A percentile compares a stretch with the other conserved stretches of the same genome.
These are phyloP conservation scores for Pisolithus tinctorius DNA, from an alignment of 768 basidiomycete species.

Conservation along the genomic window DNA sequence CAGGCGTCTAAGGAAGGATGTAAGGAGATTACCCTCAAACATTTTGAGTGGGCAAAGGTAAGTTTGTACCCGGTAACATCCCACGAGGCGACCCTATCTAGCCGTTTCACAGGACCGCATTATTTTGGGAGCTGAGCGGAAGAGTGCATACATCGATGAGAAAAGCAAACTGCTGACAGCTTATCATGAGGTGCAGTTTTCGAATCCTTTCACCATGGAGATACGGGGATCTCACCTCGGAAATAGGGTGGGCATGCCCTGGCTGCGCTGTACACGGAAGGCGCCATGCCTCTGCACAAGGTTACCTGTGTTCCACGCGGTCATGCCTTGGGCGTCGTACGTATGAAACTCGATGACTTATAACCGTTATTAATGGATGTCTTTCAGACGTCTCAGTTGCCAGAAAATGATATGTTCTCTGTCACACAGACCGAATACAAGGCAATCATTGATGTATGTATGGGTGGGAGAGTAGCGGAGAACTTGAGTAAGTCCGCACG, in stretches of 20 bases:
- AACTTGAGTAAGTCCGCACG: conserved; percentile 57
- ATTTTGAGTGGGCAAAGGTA: conserved; percentile 99
- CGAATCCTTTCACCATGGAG: background rate
- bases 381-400: conserved; percentile 65
- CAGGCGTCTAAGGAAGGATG: conserved; percentile 86
- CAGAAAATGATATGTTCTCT: conserved; percentile 70
- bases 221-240: conserved; percentile 10
- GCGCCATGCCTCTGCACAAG: conserved; percentile 95
- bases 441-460: conserved; percentile 82
- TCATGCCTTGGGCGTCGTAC: conserved; percentile 81
- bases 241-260: conserved; percentile 83
- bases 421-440: conserved; percentile 68
- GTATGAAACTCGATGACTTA: conserved; percentile 24
- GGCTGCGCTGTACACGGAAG: conserved; percentile 90
- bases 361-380: conserved; percentile 1
- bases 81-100: background rate
- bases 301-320: conserved; percentile 97
- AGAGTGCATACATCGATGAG: conserved; percentile 81
- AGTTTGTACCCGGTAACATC: conserved; percentile 1
- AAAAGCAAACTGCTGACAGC: conserved; percentile 87
- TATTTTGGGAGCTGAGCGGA: conserved; percentile 93
- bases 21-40: conserved; percentile 61
- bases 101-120: conserved; percentile 68
- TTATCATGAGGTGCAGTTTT: conserved; percentile 76
- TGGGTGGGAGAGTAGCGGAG: conserved; percentile 95